Base-by-base conservation (phyloP, 176 grass and related monocot genomes). In the Themeda triandra region DNA sequence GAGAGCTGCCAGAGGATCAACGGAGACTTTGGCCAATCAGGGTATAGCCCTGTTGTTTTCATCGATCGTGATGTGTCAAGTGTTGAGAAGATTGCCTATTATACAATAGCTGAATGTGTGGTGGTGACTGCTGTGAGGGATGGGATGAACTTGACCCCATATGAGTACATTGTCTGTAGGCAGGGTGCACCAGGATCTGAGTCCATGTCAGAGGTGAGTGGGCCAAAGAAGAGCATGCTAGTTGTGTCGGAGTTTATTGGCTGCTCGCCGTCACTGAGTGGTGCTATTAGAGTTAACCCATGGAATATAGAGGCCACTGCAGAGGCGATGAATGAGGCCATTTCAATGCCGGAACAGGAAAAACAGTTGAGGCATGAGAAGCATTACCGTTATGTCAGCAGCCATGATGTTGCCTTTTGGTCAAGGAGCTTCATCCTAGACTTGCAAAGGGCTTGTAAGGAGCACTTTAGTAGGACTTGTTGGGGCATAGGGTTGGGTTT, bases 401-500 rank as follows among this genome's bases (percentile, higher is more conserved):
- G 81, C 23, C 97, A 99, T 56, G 86, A 96, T 86, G 97, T 99
- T 68, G 93, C 89, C 13, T 99, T 91, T 56, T 99, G 97, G 97
- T 84, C 97, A 2, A 93, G 71, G 73, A 96, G 93, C 76, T 99
- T 88, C 71, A 53, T 94, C 66, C 82, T 88, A 5, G 93, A 99
- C 54, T 71, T 99, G 79, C 90, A 96, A 63, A 93, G 92, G 88
- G 86, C 81, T 75, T 99, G 97, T 76, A 90, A 92, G 59, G 97
- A 99, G 54, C 97, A 99, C 80, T 99, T 94, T 66, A 86, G 67
- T 77, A 96, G 90, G 84, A 92, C 91, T 2, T 96, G 93, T 66
- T 99, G 97, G 97, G 97, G 97, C 29, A 99, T 96, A 45, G 97
- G 97, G 9, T 80, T 99, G 81, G 97, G 97, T 48, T 96, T 99